phyloP scores from a whole-genome alignment of 179 eudicot species.

The Sideroxylon spinosum region DNA sequence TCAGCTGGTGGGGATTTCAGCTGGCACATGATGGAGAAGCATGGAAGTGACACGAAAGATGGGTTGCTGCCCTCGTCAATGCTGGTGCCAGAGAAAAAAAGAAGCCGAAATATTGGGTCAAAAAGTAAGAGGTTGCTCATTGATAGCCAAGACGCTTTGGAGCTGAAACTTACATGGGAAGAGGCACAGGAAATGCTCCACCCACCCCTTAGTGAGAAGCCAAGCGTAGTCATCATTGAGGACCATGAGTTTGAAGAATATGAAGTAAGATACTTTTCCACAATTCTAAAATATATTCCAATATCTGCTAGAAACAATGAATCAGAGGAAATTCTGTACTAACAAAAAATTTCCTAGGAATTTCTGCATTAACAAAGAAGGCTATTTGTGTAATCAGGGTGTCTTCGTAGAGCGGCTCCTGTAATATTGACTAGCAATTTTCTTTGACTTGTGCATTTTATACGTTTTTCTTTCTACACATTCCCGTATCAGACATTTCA shows the following conservation, averaged over 20 bases:
- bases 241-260: slow-evolving; percentile 59
- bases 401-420: neutral
- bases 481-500: neutral
- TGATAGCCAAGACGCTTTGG: slow-evolving; percentile 41
- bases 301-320: neutral
- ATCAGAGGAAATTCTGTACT: neutral
- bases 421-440: neutral
- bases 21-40: slow-evolving; percentile 46
- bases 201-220: slow-evolving; percentile 36
- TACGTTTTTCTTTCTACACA: neutral
- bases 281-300: neutral
- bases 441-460: slow-evolving; percentile 9
- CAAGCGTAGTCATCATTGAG: slow-evolving; percentile 39
- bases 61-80: slow-evolving; percentile 32
- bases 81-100: slow-evolving; percentile 54
- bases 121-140: slow-evolving; percentile 41
- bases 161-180: slow-evolving; percentile 47
- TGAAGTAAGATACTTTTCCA: slow-evolving; percentile 37
- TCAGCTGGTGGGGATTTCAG: slow-evolving; percentile 40
- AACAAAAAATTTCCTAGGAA: neutral
- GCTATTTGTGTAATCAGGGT: neutral
- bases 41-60: slow-evolving; percentile 40
- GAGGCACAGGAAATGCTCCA: slow-evolving; percentile 50
- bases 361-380: neutral
- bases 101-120: slow-evolving; percentile 66